phyloP scores from a whole-genome alignment of 2,329 filamentous ascomycete genomes.

The Pochonia chlamydosporia region DNA sequence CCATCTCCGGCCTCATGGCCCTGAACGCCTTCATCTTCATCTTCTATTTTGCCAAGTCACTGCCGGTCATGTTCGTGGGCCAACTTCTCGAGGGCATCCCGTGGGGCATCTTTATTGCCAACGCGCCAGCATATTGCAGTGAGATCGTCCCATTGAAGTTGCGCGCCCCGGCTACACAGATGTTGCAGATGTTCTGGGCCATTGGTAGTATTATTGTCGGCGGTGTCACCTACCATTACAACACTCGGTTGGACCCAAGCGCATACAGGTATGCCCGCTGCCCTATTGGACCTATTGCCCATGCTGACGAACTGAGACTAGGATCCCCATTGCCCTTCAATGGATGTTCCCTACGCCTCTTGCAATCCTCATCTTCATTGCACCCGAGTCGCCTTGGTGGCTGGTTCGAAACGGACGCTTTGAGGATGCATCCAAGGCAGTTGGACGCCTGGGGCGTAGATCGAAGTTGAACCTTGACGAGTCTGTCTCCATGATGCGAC shows the following conservation, averaged over 20 bases:
- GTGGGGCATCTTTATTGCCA: conserved; percentile 60
- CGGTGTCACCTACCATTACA: conserved; percentile 47
- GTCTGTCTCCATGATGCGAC: conserved; percentile 50
- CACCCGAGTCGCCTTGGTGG: conserved; percentile 50
- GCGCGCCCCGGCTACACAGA: conserved; percentile 51
- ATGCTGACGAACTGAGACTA: conserved; percentile 16
- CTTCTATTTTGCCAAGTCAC: conserved; percentile 26
- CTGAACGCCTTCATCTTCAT: conserved; percentile 36
- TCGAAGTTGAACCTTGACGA: conserved; percentile 20
- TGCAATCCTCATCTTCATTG: conserved; percentile 43
- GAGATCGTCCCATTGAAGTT: conserved; percentile 55
- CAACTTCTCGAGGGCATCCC: conserved; percentile 54
- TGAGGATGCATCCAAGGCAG: conserved; percentile 34
- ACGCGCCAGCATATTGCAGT: conserved; percentile 53
- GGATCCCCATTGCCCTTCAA: conserved; percentile 49
- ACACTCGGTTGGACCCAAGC: conserved; percentile 19
- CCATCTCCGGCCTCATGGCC: conserved; percentile 28
- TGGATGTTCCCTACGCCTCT: conserved; percentile 55
- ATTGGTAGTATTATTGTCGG: conserved; percentile 55
- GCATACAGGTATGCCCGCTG: no score
- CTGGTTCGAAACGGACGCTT: conserved; percentile 41
- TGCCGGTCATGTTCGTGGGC: conserved; percentile 37
- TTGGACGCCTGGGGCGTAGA: conserved; percentile 38
- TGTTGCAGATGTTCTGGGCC: conserved; percentile 60
- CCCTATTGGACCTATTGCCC: conserved; percentile 10